phyloP scores from a whole-genome alignment of 2,329 filamentous ascomycete species.

The Plenodomus biglobosus region DNA sequence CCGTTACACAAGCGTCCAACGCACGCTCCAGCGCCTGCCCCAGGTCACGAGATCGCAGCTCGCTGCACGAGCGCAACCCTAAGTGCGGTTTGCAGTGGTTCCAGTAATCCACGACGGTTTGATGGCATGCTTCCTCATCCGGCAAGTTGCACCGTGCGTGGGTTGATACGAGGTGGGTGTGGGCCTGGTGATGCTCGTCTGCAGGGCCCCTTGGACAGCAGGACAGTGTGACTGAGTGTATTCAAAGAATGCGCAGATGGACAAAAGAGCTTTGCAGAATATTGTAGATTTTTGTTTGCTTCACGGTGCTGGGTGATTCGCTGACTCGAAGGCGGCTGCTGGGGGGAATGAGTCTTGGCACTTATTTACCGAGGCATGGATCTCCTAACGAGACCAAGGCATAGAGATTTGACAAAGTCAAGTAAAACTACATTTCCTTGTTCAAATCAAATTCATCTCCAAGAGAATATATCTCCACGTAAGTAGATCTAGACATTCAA shows the following conservation, averaged over 20 bases:
- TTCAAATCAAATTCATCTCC: no score
- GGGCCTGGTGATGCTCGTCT: not conserved
- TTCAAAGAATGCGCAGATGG: not conserved
- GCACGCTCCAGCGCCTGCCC: not conserved
- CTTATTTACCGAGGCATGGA: not conserved
- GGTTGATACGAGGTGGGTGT: not conserved
- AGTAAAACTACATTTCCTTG: no score
- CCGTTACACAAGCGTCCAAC: not conserved
- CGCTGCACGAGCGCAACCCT: slow-evolving; percentile 19
- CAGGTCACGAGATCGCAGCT: slow-evolving; percentile 17
- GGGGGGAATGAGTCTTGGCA: slow-evolving; percentile 13
- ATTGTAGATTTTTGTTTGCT: not conserved
- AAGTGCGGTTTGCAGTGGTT: slow-evolving; percentile 37
- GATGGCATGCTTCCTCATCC: slow-evolving; percentile 18
- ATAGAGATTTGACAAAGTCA: no score
- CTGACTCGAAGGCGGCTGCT: slow-evolving; percentile 2
- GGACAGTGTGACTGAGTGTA: not conserved
- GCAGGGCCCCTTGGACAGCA: not conserved
- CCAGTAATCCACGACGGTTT: slow-evolving; percentile 32
- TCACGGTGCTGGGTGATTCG: slow-evolving; percentile 2
- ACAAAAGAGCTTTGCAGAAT: not conserved
- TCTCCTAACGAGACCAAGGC: no score
- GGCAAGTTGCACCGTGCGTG: slow-evolving; percentile 20
- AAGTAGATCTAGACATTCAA: no score
- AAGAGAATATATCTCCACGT: no score